phyloP scores from a whole-genome alignment of 2,329 filamentous ascomycete genomes.

The Dothidotthia symphoricarpi region DNA sequence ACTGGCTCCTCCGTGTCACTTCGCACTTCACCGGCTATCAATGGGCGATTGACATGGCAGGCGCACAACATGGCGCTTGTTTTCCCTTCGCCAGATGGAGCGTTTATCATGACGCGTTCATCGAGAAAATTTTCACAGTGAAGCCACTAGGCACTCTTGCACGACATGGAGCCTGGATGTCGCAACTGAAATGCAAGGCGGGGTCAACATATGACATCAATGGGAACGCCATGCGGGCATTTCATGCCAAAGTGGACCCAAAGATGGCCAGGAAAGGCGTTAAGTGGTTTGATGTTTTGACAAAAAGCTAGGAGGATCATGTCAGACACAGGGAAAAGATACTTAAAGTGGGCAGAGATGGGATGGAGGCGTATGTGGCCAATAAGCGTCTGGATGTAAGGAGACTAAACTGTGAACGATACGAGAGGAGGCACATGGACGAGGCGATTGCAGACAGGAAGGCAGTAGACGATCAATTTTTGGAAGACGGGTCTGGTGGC shows the following conservation, averaged over 20 bases:
- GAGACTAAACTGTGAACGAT: constrained; percentile 6
- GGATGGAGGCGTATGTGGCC: constrained; percentile 3
- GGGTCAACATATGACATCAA: constrained; percentile 1
- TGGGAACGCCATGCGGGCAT: constrained; percentile 1
- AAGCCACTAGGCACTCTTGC: constrained; percentile 3
- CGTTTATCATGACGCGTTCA: not conserved
- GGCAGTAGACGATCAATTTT: no score
- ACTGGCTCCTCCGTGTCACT: constrained; percentile 7
- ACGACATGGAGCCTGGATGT: not conserved
- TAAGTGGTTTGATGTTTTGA: constrained; percentile 1
- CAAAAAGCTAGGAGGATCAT: constrained; percentile 1
- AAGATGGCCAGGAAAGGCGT: constrained; percentile 3
- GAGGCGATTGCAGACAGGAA: not conserved
- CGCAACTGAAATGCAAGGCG: constrained; percentile 1
- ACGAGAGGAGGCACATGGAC: constrained; percentile 5
- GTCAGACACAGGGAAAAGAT: constrained; percentile 3
- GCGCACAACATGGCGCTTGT: constrained; percentile 2
- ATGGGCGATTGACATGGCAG: constrained; percentile 5
- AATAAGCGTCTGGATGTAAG: constrained; percentile 2
- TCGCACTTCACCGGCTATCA: constrained; percentile 1
- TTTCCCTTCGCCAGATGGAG: not conserved
- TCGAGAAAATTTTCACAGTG: not conserved
- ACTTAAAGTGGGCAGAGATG: constrained; percentile 1
- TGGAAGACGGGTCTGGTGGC: no score
- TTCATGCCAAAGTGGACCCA: constrained; percentile 3